Evolutionary conservation across 306 rosid genomes (phyloP), one percentile per base, ranked within the genome.

Genomic region (Ormosia emarginata): DNA sequence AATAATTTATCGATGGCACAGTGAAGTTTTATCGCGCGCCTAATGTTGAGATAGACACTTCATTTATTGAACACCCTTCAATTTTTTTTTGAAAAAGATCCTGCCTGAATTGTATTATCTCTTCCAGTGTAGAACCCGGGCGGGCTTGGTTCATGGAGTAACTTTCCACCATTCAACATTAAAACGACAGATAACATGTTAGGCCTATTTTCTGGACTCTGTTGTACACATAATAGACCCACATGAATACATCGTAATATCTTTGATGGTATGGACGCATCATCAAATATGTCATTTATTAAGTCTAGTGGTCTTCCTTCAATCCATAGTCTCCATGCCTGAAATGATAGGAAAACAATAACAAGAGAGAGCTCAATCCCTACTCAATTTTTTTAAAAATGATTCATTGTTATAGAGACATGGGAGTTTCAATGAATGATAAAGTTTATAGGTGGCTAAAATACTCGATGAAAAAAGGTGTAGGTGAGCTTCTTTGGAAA

Each of bases 311-410:
- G 74, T 5, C 40, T 68, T 44, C 6, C 74, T 68, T 68, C 57
- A 12, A 29, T 68, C 74, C 75, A 70, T 6, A 70, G 24, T 70
- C 30, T 70, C 75, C 75, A 70, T 29, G 75, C 75, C 75, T 70
- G 32, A 70, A 68, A 47, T 47, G 24, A 11, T 6, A 46, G 12
- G 12, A 30, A 69, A 47, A 3, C 14, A 11, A 44, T 18, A 10
- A 2, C 58, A 69, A 43, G 0, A 24, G 24, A 24, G 24, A 24
- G 24, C 24, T 24, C 24, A 24, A 24, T 24, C 24, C 24, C 24
- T 24, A 24, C 24, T 24, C 1, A 24, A 24, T 0, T 24, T 24
- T 24, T 24, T 24, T 24, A 24, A 24, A 24, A 24, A 24, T 24
- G 24, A 24, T 24, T 24, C 24, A 24, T 24, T 24, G 24, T 24